Percentiles rank a stretch among this genome's conserved stretches.
Conservation (phyloP, 2,329 filamentous ascomycete species). For the Teratosphaeria gauchensis region DNA sequence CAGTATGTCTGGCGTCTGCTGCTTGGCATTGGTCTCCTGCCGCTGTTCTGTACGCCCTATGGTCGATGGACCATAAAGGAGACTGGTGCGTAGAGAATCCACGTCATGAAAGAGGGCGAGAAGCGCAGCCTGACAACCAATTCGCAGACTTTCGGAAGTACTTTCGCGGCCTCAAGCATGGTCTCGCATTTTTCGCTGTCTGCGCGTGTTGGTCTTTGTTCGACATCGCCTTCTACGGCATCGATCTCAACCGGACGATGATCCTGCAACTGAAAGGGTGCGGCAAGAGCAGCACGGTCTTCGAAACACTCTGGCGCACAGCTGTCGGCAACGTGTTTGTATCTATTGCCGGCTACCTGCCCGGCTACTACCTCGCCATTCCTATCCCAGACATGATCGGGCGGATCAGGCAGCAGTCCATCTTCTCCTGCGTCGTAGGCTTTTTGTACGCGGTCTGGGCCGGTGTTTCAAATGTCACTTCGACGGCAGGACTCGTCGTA, state of each 20-base stretch:
- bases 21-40: conserved; percentile 2
- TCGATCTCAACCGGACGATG: conserved; percentile 5
- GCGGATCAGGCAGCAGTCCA: conserved; percentile 1
- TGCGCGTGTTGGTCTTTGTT: conserved; percentile 2
- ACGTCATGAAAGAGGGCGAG: conserved; percentile 1
- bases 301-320: conserved; percentile 3
- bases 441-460: conserved; percentile 3
- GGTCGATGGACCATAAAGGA: conserved; percentile 1
- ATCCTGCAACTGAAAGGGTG: conserved; percentile 2
- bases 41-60: conserved; percentile 1
- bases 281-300: conserved; percentile 1
- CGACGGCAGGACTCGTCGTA: conserved; percentile 1
- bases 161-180: conserved; percentile 1
- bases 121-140: conserved; percentile 3
- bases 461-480: conserved; percentile 1
- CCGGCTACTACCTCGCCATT: conserved; percentile 4
- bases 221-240: conserved; percentile 6
- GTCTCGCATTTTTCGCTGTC: not conserved
- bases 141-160: conserved; percentile 2
- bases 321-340: conserved; percentile 7
- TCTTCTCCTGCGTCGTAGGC: not conserved
- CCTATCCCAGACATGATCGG: not conserved
- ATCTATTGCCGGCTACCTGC: conserved; percentile 3
- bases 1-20: conserved; percentile 5
- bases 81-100: not conserved